Evolutionary conservation across 495 filamentous ascomycete genomes (phyloP), one percentile per base, ranked within the genome.

Genomic region (Penicillium pulvis): DNA sequence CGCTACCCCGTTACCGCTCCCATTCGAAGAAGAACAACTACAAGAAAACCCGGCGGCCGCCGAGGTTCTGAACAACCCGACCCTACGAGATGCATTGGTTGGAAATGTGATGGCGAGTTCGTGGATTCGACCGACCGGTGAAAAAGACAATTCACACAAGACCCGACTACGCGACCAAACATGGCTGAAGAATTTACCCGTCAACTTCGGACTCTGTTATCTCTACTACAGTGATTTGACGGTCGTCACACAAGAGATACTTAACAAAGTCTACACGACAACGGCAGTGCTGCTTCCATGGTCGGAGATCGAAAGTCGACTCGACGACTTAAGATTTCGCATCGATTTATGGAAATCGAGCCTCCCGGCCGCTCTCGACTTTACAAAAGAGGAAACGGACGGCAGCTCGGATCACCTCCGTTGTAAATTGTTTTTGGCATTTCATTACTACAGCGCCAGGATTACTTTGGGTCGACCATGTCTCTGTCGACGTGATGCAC

Each of bases 381-480:
- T 85, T 44, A 66, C 66, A 17, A 62, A 64, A 24, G 66, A 65
- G 53, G 62, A 74, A 7, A 66, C 71, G 16, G 65, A 68, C 39
- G 58, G 65, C 24, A 45, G 33, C 20, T 63, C 65, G 1, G 58
- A 64, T 26, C 53, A 69, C 33, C 59, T 76, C 8, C 74, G 77
- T 7, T 59, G 64, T 44, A 74, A 74, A 52, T 67, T 79, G 24
- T 79, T 76, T 17, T 64, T 85, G 17, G 81, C 79, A 10, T 81
- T 88, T 53, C 77, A 81, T 46, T 87, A 83, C 61, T 78, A 84
- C 63, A 83, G 82, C 57, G 76, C 79, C 11, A 73, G 75, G 11
- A 84, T 87, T 39, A 77, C 86, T 10, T 74, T 85, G 19, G 81
- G 81, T 42, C 82, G 87, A 8, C 86, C 87, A 6, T 86, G 82